These are phyloP conservation scores for Metschnikowia amazonensis DNA, from an alignment of 805 yeast species.

Conservation along the genomic window DNA sequence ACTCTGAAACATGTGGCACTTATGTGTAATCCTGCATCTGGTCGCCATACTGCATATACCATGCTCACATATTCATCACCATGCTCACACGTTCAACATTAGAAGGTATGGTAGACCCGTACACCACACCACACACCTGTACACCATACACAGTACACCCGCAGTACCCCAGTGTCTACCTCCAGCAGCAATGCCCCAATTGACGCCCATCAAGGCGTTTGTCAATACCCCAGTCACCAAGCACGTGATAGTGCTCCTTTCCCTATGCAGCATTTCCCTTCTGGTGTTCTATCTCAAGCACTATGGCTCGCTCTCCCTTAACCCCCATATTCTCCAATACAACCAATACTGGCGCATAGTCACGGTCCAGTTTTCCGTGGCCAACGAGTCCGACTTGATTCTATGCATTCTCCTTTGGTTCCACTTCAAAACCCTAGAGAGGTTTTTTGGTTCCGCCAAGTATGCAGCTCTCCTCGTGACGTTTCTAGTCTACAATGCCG, in stretches of 20 bases:
- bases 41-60: too few relatives aligned
- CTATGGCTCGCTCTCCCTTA: constrained; percentile 39
- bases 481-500: constrained; percentile 46
- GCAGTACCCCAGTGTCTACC: not conserved
- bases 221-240: constrained; percentile 43
- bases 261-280: constrained; percentile 39
- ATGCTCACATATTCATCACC: too few relatives aligned
- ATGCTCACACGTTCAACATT: too few relatives aligned
- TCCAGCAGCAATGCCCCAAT: constrained; percentile 27
- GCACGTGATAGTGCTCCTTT: not conserved
- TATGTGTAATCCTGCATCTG: too few relatives aligned
- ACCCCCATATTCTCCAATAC: constrained; percentile 54
- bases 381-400: constrained; percentile 57
- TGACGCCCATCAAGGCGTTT: constrained; percentile 43
- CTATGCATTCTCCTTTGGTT: constrained; percentile 44
- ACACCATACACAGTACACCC: not conserved
- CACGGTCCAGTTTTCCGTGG: constrained; percentile 48
- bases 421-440: constrained; percentile 52
- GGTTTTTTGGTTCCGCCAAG: constrained; percentile 54
- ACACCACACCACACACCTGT: too few relatives aligned
- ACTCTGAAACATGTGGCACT: too few relatives aligned
- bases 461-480: constrained; percentile 46
- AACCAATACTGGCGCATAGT: constrained; percentile 55
- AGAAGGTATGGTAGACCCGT: too few relatives aligned
- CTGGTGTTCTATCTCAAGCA: constrained; percentile 46